phyloP scores from a whole-genome alignment of 2,329 filamentous ascomycete genomes.

The Fusarium buxicola region DNA sequence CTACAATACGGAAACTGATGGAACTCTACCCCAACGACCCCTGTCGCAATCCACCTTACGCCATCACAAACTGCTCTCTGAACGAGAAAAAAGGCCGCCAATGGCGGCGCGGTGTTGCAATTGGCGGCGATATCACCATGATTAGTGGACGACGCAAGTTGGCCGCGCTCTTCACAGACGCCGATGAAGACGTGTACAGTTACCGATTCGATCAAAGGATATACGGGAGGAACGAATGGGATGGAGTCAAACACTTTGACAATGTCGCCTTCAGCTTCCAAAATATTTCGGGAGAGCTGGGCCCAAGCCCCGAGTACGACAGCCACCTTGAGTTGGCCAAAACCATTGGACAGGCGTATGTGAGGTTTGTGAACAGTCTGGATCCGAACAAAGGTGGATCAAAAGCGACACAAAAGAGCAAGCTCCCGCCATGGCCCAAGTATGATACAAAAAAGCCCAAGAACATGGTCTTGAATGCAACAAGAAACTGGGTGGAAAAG shows the following conservation, averaged over 20 bases:
- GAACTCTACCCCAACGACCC: slow-evolving; percentile 63
- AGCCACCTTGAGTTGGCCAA: slow-evolving; percentile 50
- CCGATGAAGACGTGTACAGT: slow-evolving; percentile 54
- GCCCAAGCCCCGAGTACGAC: slow-evolving; percentile 57
- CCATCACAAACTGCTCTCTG: slow-evolving; percentile 39
- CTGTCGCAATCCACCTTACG: slow-evolving; percentile 56
- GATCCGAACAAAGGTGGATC: slow-evolving; percentile 53
- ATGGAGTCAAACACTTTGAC: slow-evolving; percentile 60
- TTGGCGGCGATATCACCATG: slow-evolving; percentile 62
- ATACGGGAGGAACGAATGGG: slow-evolving; percentile 55
- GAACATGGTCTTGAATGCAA: slow-evolving; percentile 61
- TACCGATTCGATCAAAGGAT: slow-evolving; percentile 63
- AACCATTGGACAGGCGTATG: slow-evolving; percentile 56
- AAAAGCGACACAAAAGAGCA: slow-evolving; percentile 26
- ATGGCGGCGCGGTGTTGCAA: slow-evolving; percentile 59
- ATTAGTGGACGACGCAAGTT: slow-evolving; percentile 59
- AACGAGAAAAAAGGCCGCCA: slow-evolving; percentile 50
- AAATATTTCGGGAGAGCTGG: slow-evolving; percentile 61
- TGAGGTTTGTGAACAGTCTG: slow-evolving; percentile 56
- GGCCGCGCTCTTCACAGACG: slow-evolving; percentile 54
- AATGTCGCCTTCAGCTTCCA: slow-evolving; percentile 65
- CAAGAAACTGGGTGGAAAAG: slow-evolving; percentile 56
- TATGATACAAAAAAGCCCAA: slow-evolving; percentile 53
- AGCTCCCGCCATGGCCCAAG: slow-evolving; percentile 55
- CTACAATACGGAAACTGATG: slow-evolving; percentile 56